These are phyloP conservation scores for Coemansia sp. DNA, from an alignment of 192 early-diverging fungal species.

Conservation along the genomic window DNA sequence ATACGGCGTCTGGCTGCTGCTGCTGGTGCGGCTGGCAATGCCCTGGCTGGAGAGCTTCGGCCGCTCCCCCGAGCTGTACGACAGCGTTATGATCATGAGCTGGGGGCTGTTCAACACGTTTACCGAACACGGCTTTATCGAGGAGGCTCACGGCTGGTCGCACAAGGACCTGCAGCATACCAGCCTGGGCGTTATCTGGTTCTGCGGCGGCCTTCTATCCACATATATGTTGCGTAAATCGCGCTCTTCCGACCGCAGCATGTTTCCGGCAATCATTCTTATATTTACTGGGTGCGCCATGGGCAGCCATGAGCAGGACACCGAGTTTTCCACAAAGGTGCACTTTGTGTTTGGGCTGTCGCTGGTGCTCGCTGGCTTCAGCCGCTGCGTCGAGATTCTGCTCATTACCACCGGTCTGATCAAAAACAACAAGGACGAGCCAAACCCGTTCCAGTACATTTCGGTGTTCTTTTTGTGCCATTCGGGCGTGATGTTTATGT, in stretches of 20 bases:
- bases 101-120: constrained; percentile 73
- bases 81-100: constrained; percentile 61
- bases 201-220: constrained; percentile 59
- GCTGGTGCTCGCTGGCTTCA: constrained; percentile 57
- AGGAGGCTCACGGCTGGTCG: constrained; percentile 56
- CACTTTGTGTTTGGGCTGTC: constrained; percentile 67
- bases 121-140: constrained; percentile 64
- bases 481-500: constrained; percentile 65
- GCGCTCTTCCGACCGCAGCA: constrained; percentile 46
- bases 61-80: constrained; percentile 67
- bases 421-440: constrained; percentile 16
- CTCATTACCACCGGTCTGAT: constrained; percentile 39
- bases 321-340: constrained; percentile 57
- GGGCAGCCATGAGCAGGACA: constrained; percentile 59
- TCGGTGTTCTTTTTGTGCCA: constrained; percentile 56
- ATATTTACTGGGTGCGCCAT: constrained; percentile 63
- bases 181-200: constrained; percentile 68
- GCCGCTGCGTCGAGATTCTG: constrained; percentile 59
- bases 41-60: constrained; percentile 58
- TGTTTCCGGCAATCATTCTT: constrained; percentile 63
- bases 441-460: constrained; percentile 53
- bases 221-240: constrained; percentile 52
- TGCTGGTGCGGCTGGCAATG: constrained; percentile 57
- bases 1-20: constrained; percentile 61
- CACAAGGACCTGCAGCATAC: constrained; percentile 70